Evolutionary conservation across 73 alveolate genomes (phyloP), one percentile per base, ranked within the genome.

Genomic region (Symbiodinium natans): DNA sequence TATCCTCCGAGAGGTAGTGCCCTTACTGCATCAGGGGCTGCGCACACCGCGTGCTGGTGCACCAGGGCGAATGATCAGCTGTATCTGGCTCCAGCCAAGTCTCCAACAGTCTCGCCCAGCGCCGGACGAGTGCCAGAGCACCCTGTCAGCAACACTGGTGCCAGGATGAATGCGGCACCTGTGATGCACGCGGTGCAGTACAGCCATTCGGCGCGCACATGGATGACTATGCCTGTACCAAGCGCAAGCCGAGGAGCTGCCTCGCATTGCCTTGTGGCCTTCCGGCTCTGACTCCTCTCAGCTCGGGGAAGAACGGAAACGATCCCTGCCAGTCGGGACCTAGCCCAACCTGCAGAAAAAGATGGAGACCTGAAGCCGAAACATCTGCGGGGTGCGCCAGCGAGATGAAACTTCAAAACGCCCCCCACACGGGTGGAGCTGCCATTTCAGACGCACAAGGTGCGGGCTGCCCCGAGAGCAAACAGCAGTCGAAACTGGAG

Each of bases 401-500:
- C 71, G 15, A 52, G 23, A 52, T 52, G 71, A 23, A 6, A 52
- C 71, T 52, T 0, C 71, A 23, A 29, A 2, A 15, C 71, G 71
- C n/a, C 71, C 1, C 31, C n/a, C n/a, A n/a, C n/a, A n/a, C n/a
- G n/a, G n/a, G n/a, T n/a, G n/a, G n/a, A n/a, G n/a, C n/a, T n/a
- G n/a, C n/a, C n/a, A n/a, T n/a, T n/a, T n/a, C n/a, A n/a, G n/a
- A n/a, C n/a, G n/a, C n/a, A n/a, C n/a, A n/a, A 8, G 71, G 31
- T 29, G 23, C 31, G 31, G 39, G 82, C 82, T 25, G 83, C 94
- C 31, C 85, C 85, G 11, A 88, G 43, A 13, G 95, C 95, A 39
- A 88, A 88, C 54, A 88, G 95, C 82, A 88, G 95, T 17, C 95
- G 95, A 39, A 88, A 88, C 36, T 88, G 95, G 23, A 88, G 86